phyloP scores from a whole-genome alignment of 2,329 filamentous ascomycete genomes.

The Cladophialophora exuberans region DNA sequence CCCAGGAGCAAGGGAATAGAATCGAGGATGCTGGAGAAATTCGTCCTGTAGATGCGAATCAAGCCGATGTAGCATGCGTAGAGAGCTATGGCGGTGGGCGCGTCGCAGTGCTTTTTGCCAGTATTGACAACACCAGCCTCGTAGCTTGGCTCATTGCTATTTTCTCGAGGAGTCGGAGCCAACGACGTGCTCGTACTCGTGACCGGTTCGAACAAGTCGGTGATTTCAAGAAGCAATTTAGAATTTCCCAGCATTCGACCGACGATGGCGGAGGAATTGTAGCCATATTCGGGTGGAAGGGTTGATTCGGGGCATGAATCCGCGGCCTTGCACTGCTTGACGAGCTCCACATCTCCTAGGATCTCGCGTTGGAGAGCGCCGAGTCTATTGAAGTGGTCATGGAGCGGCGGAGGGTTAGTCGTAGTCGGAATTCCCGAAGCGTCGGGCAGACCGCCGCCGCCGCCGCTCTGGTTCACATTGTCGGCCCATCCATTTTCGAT shows the following conservation, averaged over 20 bases:
- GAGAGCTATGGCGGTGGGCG: conserved; percentile 7
- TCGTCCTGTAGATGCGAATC: conserved; percentile 14
- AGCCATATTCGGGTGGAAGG: background rate
- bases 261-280: conserved; percentile 11
- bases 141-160: background rate
- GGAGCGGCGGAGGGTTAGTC: background rate
- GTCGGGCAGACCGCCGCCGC: background rate
- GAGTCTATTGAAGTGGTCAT: conserved; percentile 4
- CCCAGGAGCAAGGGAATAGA: conserved; percentile 10
- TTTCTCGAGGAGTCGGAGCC: background rate
- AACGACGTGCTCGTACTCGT: no score
- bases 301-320: conserved; percentile 6
- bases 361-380: conserved; percentile 13
- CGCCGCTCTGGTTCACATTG: background rate
- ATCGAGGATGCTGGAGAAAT: conserved; percentile 15
- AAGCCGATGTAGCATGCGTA: conserved; percentile 13
- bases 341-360: conserved; percentile 8
- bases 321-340: conserved; percentile 13
- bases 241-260: conserved; percentile 17
- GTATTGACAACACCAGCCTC: background rate
- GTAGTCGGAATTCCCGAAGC: background rate
- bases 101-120: background rate
- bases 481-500: background rate
- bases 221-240: conserved; percentile 9
- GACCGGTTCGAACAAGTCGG: conserved; percentile 4